Evolutionary conservation across 2,329 filamentous ascomycete species (phyloP).

Genomic region (Verticillium isaacii): DNA sequence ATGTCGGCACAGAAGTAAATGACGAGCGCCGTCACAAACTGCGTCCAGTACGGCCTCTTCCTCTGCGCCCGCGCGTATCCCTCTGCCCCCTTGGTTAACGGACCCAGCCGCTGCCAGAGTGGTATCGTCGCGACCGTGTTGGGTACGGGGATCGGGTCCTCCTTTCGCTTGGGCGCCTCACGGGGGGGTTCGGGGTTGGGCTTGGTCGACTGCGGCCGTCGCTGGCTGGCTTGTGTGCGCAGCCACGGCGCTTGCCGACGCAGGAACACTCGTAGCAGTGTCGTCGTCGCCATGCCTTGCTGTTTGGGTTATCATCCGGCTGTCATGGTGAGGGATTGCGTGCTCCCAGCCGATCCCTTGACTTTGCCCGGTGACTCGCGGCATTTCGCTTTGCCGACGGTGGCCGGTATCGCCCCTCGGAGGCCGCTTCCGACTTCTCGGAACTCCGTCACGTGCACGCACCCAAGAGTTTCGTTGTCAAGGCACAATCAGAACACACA

Average conservation of each 20-base stretch:
- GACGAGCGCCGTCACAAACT: conserved; percentile 68
- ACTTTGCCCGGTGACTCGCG: background rate
- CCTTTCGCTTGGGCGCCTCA: conserved; percentile 11
- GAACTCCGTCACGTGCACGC: too few species aligned
- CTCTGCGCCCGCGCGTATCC: conserved; percentile 69
- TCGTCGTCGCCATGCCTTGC: conserved; percentile 16
- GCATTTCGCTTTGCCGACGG: background rate
- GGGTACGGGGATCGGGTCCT: conserved; percentile 35
- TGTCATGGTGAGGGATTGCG: conserved; percentile 3
- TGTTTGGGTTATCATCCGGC: background rate
- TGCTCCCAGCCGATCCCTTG: background rate
- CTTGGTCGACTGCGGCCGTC: conserved; percentile 20
- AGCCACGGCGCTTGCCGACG: conserved; percentile 21
- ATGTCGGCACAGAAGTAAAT: conserved; percentile 78
- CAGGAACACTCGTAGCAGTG: conserved; percentile 17
- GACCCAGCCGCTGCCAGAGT: conserved; percentile 54
- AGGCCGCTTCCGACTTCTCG: background rate
- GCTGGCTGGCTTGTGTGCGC: conserved; percentile 6
- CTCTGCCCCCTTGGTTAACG: conserved; percentile 45
- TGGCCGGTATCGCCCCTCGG: background rate
- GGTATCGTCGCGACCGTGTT: conserved; percentile 36
- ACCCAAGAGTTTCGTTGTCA: too few species aligned
- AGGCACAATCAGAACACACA: too few species aligned
- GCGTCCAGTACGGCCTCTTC: conserved; percentile 70
- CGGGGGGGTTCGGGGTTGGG: conserved; percentile 4